Evolutionary conservation across 768 basidiomycete species (phyloP), one percentile per base, ranked within the genome.

Genomic region (Phaeotremella skinneri): DNA sequence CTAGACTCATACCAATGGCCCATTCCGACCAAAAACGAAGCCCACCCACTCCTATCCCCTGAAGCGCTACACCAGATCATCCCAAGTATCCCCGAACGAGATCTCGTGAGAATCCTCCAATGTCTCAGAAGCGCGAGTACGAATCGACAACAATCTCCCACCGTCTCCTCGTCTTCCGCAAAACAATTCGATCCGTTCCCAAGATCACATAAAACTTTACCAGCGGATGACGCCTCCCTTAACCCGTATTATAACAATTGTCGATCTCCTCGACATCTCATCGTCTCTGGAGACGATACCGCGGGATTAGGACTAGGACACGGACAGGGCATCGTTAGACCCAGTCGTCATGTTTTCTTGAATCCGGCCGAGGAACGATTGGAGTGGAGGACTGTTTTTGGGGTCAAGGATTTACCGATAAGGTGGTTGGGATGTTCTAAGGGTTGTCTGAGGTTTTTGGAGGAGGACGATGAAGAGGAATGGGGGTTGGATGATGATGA

Each of bases 181-280:
- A 4, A 7, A 7, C 23, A 17, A 30, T n/a, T 47, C 25, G 62
- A 69, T 32, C 50, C 62, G 7, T 68, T 70, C 52, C 69, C 65
- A 1, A 26, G 58, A 41, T 58, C 64, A 9, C 63, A 66, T 50
- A 49, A 58, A 31, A 27, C 66, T 2, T n/a, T 48, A 0, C 51
- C 59, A 20, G 56, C 70, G 14, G 73, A 75, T 47, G 75, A 76
- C 47, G 73, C 70, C 3, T 61, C 73, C 1, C 31, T 30, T 4
- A 76, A 76, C 50, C 75, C 72, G 21, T 74, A 66, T 52, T 75
- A 60, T 54, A 55, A 59, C 26, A 65, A 71, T 3, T 76, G 75
- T 48, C 73, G 69, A 14, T 69, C 68, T 20, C 74, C 73, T 2
- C 56, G 66, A 7, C 75, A 74, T 55, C 37, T 56, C 20, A 37